Evolutionary conservation across 176 grass and related monocot genomes (phyloP), one percentile per base, ranked within the genome.

Genomic region (Aegilops umbellulata): DNA sequence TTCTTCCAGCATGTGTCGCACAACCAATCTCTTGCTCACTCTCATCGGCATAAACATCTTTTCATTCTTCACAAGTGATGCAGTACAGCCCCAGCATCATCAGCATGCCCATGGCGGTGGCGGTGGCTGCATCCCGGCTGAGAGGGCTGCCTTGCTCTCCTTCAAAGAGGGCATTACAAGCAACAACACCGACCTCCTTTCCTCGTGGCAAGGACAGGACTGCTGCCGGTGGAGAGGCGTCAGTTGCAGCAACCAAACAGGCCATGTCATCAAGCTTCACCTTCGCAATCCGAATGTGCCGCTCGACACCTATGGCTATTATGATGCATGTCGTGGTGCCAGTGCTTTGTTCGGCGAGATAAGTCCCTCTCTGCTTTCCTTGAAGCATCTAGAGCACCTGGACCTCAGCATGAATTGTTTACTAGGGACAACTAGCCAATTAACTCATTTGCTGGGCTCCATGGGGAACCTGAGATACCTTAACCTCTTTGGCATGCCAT

Each of bases 401-500:
- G 90, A 86, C 62, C 82, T 88, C 3, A 92, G 90, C 25, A 30
- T 4, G 34, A 88, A 92, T 27, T 31, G 77, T 27, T 81, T 92
- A 23, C 10, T 5, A 7, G 89, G 49, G 3, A 29, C 62, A 46
- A 1, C 44, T 25, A 58, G 35, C 17, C 31, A 34, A 83, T 49
- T 29, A 29, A 84, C 89, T 2, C 1, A 32, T 16, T 84, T 90
- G 19, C 23, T 83, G 5, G 66, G 64, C 36, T 65, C 26, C 3
- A 64, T 90, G 29, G 78, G 19, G 51, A 74, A 83, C 0, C 10
- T 60, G 57, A 60, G 57, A 60, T 86, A 90, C 22, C 78, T 90
- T 6, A 77, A 86, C 7, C 80, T 90, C 61, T 90, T 73, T 7
- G 3, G 9, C n/a, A 39, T 65, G 6, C 1, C 12, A 1, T 90